Evolutionary conservation across 257 asterid genomes (phyloP), one percentile per base, ranked within the genome.

Genomic region (Lycium ferocissimum): DNA sequence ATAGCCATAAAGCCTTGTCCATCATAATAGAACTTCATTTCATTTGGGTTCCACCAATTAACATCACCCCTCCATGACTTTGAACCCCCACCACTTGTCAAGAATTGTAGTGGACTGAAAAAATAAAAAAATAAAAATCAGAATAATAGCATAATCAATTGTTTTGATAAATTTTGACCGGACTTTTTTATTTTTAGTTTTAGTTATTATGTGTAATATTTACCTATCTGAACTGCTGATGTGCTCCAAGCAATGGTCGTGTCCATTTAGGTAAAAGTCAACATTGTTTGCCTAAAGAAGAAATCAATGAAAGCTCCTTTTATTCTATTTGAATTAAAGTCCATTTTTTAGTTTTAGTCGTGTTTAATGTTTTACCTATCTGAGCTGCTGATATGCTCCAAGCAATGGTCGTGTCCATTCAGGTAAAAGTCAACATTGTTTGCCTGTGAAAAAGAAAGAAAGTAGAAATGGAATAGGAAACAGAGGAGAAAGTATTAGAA

Each of bases 71-170:
- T 92, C 99, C 98, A 95, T 6, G 98, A 97, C 88, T 93, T 92
- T 20, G 98, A 95, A 22, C 97, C 99, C 4, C 98, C 98, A 45
- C 98, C 99, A 53, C 99, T 94, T 8, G 99, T 93, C 54, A 95
- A 82, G 87, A 93, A 93, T 5, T 93, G 95, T 51, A 91, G 85
- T 12, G 86, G 20, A n/a, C 91, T 81, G 61, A 35, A 62, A 63
- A 61, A 43, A 22, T 2, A 37, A 37, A 33, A 40, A 40, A 40
- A 40, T 4, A 40, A 40, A 40, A 40, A 40, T 40, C 45, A 3
- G 7, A 40, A 40, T 40, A 6, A 40, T 40, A 40, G 45, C 45
- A 40, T 40, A 3, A 40, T 40, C 45, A 3, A 40, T 40, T 40
- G 4, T 40, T 40, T 40, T 3, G 45, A 40, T 2, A 38, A 38